Evolutionary conservation across 2,329 filamentous ascomycete species (phyloP), one percentile per base, ranked within the genome.

Genomic region (Colletotrichum godetiae): DNA sequence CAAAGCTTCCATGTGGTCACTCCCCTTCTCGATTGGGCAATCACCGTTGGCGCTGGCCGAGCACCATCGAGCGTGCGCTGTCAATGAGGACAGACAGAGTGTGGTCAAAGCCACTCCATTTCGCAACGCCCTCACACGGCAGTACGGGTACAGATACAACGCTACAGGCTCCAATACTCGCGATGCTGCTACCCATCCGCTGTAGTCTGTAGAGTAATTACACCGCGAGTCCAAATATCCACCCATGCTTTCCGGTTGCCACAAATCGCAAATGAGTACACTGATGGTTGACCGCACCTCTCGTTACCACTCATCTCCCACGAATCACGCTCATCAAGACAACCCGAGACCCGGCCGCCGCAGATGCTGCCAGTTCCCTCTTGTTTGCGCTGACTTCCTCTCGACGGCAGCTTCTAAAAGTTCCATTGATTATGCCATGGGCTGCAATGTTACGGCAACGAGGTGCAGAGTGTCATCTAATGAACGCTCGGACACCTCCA

Each of bases 401-500:
- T 69, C 49, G 66, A 66, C 70, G 31, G 31, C 65, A 52, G 27
- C 15, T 42, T 24, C 52, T 19, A 22, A 49, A 49, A 58, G 65
- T 67, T 46, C 42, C 65, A 53, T 58, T 35, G 46, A 35, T 42
- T 29, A 59, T 59, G 65, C 52, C 37, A 61, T 72, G 65, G 15
- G 35, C 52, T 59, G 70, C 42, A 73, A 64, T 56, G 70, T 64
- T 60, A 57, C 60, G 46, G 35, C 71, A 55, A 53, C 37, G 35
- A 63, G 33, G 55, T 73, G 55, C 67, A 73, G 56, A 67, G 37
- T 67, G 67, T 57, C 67, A 67, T 74, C 57, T 68, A 52, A 72
- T 72, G 57, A 74, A 68, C 72, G 72, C 72, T 74, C 62, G 62
- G 72, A 72, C 72, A 27, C 68, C 22, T 33, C 35, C 49, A 72